Conservation (phyloP, 2,329 filamentous ascomycete genomes). For the Paraconiothyrium brasiliense region DNA sequence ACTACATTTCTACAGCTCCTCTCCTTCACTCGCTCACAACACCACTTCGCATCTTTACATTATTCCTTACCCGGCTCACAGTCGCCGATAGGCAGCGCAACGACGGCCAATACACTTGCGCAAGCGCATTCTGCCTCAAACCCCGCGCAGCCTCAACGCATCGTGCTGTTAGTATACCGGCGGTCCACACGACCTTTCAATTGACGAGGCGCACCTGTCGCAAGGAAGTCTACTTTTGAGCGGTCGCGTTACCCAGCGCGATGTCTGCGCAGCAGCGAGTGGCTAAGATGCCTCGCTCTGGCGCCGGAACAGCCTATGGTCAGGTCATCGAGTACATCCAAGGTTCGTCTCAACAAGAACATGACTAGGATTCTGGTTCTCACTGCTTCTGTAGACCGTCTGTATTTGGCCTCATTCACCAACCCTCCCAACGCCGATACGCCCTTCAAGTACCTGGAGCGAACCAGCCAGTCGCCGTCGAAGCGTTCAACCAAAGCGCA, state of each 20-base stretch:
- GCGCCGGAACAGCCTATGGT: slow-evolving; percentile 68
- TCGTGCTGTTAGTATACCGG: slow-evolving; percentile 29
- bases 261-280: slow-evolving; percentile 41
- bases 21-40: slow-evolving; percentile 37
- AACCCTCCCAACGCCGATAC: slow-evolving; percentile 82
- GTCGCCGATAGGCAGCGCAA: slow-evolving; percentile 29
- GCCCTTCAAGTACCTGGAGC: slow-evolving; percentile 82
- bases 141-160: slow-evolving; percentile 26
- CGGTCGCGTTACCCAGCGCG: slow-evolving; percentile 28
- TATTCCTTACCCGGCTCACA: slow-evolving; percentile 41
- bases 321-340: slow-evolving; percentile 97
- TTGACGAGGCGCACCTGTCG: slow-evolving; percentile 24
- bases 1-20: slow-evolving; percentile 37
- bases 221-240: slow-evolving; percentile 11
- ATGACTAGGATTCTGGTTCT: slow-evolving; percentile 23
- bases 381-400: slow-evolving; percentile 70
- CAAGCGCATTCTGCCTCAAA: slow-evolving; percentile 24
- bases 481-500: slow-evolving; percentile 77
- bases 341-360: slow-evolving; percentile 66
- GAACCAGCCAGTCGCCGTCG: slow-evolving; percentile 72
- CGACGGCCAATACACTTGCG: slow-evolving; percentile 34
- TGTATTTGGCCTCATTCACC: slow-evolving; percentile 93
- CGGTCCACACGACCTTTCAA: slow-evolving; percentile 19
- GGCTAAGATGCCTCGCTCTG: slow-evolving; percentile 43
- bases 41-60: slow-evolving; percentile 47